Evolutionary conservation across 225 moss, liverwort and hornwort genomes (phyloP).

Genomic region (Thuidium tamariscinum): DNA sequence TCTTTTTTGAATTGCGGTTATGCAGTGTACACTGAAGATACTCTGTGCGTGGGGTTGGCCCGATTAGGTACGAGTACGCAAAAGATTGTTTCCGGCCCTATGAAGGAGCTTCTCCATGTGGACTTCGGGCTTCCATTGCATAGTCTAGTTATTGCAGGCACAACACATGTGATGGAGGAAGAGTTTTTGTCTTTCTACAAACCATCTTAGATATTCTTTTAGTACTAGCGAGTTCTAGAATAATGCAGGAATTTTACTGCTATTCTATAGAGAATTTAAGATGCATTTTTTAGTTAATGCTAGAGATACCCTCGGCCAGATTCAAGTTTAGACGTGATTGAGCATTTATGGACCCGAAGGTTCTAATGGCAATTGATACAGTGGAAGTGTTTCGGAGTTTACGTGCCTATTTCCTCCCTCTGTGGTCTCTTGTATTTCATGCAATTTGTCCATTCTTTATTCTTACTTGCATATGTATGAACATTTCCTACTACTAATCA

Average conservation of each 20-base stretch:
- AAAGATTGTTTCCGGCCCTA: slow-evolving; percentile 63
- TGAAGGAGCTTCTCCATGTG: slow-evolving; percentile 60
- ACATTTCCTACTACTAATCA: background rate
- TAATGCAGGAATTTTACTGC: background rate
- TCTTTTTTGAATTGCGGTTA: background rate
- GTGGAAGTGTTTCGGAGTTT: background rate
- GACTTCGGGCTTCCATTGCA: slow-evolving; percentile 87
- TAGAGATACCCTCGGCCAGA: background rate
- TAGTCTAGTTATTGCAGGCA: slow-evolving; percentile 77
- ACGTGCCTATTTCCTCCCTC: background rate
- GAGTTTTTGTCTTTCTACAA: slow-evolving; percentile 79
- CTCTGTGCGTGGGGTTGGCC: slow-evolving; percentile 78
- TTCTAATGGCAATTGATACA: background rate
- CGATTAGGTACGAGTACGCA: slow-evolving; percentile 84
- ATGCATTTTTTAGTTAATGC: background rate
- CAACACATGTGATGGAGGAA: slow-evolving; percentile 84
- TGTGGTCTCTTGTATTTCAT: background rate
- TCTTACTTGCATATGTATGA: background rate
- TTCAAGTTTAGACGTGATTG: background rate
- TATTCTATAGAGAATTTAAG: background rate
- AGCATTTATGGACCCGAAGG: background rate
- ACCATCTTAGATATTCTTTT: slow-evolving; percentile 12
- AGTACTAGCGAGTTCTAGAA: background rate
- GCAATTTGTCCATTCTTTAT: background rate
- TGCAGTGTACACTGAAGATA: slow-evolving; percentile 66